Evolutionary conservation across 768 basidiomycete genomes (phyloP), one percentile per base, ranked within the genome.

Genomic region (Brasilioporus rufonigricans): DNA sequence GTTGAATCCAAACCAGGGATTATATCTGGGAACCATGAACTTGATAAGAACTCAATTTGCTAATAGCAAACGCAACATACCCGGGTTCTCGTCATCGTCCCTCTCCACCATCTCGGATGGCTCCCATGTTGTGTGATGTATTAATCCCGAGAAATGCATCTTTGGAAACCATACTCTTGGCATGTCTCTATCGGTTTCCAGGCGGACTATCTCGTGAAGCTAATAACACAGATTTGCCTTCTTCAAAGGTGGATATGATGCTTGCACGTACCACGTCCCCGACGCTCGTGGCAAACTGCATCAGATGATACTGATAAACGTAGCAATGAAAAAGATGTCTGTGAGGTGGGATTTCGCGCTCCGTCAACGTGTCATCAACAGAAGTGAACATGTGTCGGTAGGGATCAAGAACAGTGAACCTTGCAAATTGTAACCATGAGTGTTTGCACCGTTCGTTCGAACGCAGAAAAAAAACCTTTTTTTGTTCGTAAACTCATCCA

Each of bases 311-410:
- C 56, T 91, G 86, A 65, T 87, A 90, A 27, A 87, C 80, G 60
- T 85, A 91, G 47, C 84, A 87, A 52, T 88, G 74, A 60, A 91
- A 91, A 9, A 91, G 72, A 64, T 84, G 82, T 38, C 84, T 80
- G 68, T 90, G 88, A 0, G 84, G 80, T 1, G 81, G 83, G 13
- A 76, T 70, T 8, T 80, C 77, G n/a, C 70, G 56, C 14, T 68
- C 65, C 49, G 60, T 52, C 27, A 51, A 56, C 16, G 57, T 48
- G 43, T 68, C 71, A 52, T 68, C 68, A 21, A 56, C 59, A 5
- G 74, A 61, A 31, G 79, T 76, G 49, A 88, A 81, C 0, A 76
- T 74, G 12, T 71, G 63, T 5, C 78, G 74, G 62, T 89, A 90
- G 2, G 86, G 86, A 31, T 85, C 84, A 1, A 89, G 67, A 13